A percentile compares a stretch with the other conserved stretches of the same genome.
Evolutionary conservation across 495 filamentous ascomycete species (phyloP).

Genomic region (Hypoxylon lienhwacheense): DNA sequence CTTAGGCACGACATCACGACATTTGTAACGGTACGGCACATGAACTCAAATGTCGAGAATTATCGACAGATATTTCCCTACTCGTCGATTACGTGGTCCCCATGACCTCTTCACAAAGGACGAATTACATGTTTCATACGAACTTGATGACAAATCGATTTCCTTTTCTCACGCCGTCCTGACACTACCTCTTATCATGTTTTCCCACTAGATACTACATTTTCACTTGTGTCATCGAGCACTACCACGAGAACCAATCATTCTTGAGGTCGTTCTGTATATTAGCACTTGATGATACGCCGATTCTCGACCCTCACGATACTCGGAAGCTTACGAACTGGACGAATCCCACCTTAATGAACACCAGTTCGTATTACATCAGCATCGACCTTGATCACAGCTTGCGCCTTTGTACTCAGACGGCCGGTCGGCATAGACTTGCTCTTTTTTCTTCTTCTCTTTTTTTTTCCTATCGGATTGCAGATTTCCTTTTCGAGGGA

Average conservation of each 20-base stretch:
- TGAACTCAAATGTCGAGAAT: conserved; percentile 31
- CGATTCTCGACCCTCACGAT: conserved; percentile 4
- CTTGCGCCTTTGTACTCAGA: conserved; percentile 33
- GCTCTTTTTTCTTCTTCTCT: conserved; percentile 13
- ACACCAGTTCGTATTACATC: conserved; percentile 7
- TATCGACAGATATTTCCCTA: conserved; percentile 29
- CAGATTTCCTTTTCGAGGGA: conserved; percentile 17
- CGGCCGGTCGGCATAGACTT: conserved; percentile 33
- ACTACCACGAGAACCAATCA: conserved; percentile 17
- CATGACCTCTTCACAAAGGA: conserved; percentile 26
- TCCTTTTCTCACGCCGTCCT: conserved; percentile 18
- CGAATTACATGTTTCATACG: conserved; percentile 37
- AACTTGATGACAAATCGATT: conserved; percentile 38
- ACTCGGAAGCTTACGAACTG: conserved; percentile 13
- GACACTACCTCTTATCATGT: conserved; percentile 10
- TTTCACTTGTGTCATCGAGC: conserved; percentile 22
- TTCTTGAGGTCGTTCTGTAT: conserved; percentile 33
- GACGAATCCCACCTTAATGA: conserved; percentile 12
- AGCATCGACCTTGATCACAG: conserved; percentile 15
- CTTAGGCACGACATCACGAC: conserved; percentile 10
- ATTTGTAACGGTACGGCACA: conserved; percentile 42
- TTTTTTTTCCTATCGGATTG: conserved; percentile 11
- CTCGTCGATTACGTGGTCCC: conserved; percentile 21
- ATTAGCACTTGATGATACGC: conserved; percentile 36
- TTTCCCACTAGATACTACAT: conserved; percentile 19